These are phyloP conservation scores for Achlya hypogyna DNA, from an alignment of 352 stramenopile genomes.

Conservation along the genomic window DNA sequence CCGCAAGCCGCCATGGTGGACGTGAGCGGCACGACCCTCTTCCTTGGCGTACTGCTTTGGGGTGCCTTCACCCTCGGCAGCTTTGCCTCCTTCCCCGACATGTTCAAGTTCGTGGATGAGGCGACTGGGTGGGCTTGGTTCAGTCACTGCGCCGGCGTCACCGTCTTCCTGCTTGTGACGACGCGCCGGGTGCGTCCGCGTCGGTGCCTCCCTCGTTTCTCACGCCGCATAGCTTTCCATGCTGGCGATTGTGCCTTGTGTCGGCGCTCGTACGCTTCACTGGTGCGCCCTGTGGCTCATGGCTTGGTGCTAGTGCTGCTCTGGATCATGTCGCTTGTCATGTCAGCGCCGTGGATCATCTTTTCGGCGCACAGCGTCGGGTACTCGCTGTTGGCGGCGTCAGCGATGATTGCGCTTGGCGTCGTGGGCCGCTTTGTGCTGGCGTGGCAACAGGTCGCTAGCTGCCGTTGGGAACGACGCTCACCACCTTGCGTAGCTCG, in stretches of 20 bases:
- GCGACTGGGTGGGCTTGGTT: constrained; percentile 81
- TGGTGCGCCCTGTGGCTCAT: neutral
- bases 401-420: constrained; percentile 65
- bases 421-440: constrained; percentile 74
- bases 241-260: constrained; percentile 60
- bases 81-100: constrained; percentile 69
- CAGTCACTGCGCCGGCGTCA: constrained; percentile 69
- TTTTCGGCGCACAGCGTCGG: constrained; percentile 70
- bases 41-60: constrained; percentile 59
- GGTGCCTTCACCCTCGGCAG: constrained; percentile 58
- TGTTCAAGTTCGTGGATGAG: constrained; percentile 77
- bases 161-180: constrained; percentile 67
- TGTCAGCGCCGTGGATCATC: constrained; percentile 75
- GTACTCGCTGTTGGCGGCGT: constrained; percentile 61
- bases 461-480: neutral
- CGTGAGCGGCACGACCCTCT: constrained; percentile 48
- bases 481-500: constrained; percentile 30
- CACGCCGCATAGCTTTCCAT: constrained; percentile 3
- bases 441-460: constrained; percentile 43
- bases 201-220: no score
- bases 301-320: constrained; percentile 32
- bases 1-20: constrained; percentile 19
- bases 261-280: constrained; percentile 28
- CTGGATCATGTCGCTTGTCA: constrained; percentile 68
- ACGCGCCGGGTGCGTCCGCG: constrained; percentile 57